A percentile compares a stretch with the other conserved stretches of the same genome.
Evolutionary conservation across 176 grass and related monocot genomes (phyloP).

Genomic region (Carex scoparia): DNA sequence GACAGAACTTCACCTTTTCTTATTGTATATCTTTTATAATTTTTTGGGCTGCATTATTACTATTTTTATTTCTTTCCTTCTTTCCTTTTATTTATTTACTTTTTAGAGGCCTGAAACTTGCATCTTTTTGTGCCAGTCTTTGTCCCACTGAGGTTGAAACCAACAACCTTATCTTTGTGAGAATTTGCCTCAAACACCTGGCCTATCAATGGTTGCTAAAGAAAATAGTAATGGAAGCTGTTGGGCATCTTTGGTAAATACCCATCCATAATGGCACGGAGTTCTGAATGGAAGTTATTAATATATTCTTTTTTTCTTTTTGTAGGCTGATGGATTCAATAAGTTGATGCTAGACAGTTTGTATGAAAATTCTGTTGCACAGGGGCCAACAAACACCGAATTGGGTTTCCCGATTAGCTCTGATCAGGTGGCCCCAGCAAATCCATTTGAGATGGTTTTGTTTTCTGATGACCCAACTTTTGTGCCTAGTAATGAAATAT

Average conservation of each 20-base stretch:
- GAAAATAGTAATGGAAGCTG: background rate
- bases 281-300: background rate
- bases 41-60: background rate
- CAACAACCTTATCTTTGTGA: background rate
- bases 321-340: constrained; percentile 8
- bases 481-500: background rate
- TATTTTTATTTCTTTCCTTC: background rate
- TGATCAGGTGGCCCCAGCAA: background rate
- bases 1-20: background rate
- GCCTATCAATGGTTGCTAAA: background rate
- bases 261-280: background rate
- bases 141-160: background rate
- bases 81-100: background rate
- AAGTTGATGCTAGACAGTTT: constrained; percentile 14
- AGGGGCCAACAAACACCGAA: background rate
- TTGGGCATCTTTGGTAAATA: background rate
- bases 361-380: constrained; percentile 14
- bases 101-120: background rate
- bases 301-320: background rate
- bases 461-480: constrained; percentile 3
- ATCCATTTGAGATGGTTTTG: constrained; percentile 18
- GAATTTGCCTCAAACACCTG: background rate
- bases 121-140: background rate
- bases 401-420: background rate
- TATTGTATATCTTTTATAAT: background rate